Base-by-base conservation (phyloP, 2,329 filamentous ascomycete species). In the Colletotrichum truncatum region DNA sequence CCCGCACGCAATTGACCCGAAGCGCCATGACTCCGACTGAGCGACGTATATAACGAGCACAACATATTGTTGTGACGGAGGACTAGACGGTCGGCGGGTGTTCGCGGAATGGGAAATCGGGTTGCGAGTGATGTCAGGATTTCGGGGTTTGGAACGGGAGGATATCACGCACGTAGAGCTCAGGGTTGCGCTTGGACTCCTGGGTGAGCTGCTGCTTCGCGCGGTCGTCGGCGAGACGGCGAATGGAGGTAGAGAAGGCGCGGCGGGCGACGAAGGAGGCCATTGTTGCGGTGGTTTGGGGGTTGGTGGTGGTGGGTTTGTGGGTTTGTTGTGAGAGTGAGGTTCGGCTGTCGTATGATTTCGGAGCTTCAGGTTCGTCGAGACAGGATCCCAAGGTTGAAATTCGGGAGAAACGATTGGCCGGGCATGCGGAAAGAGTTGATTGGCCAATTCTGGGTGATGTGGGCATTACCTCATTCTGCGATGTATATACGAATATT, bases 181-280 rank as follows among this genome's bases (percentile, higher is more conserved):
- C 80, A 74, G 80, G 80, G 77, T 82, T 81, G 76, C 82, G 83
- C 84, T 86, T 88, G 74, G 82, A 81, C 79, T 88, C 85, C 75
- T 82, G 78, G 81, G 86, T 85, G 69, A 88, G 84, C 73, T 78
- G 78, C 67, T 79, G 71, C 74, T 84, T 79, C 71, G 76, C 74
- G 53, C 78, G 72, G 64, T 82, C 76, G 64, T 68, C 61, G 58
- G 70, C 61, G 69, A 87, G 72, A 66, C 85, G 85, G 73, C 86
- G 86, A 69, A 78, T 75, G 62, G 83, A 80, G 73, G 85, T 87
- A 73, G 82, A 80, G 73, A 89, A 85, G 67, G 86, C 81, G 69
- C 87, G 81, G 72, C 85, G 85, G 70, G 86, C 80, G 73, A 87
- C 78, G 72, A 84, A 76, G 72, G 87, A 87, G 67, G 86, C 83